Base-by-base conservation (phyloP, 2,329 filamentous ascomycete species). In the Blastomyces gilchristii region DNA sequence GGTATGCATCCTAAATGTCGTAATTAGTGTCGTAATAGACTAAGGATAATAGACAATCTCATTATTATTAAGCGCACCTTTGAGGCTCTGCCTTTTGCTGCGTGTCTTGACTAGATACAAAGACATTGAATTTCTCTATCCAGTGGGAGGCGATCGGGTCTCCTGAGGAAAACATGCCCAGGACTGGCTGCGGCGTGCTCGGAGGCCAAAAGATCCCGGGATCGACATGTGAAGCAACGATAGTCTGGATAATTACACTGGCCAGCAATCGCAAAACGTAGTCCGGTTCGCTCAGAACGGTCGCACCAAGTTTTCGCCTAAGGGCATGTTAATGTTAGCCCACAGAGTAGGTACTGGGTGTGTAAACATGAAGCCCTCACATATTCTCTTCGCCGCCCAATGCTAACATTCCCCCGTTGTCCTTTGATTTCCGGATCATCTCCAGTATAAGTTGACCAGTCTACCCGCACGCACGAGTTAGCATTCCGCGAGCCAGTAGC, bases 401-500 rank as follows among this genome's bases (percentile, higher is more conserved):
- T 12, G 58, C 28, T 43, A 65, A 43, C 14, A 58, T 34, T 8
- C 53, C 8, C 16, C 64, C 58, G 37, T 64, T 63, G 3, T 63
- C 60, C 18, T 66, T 31, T 34, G 63, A 66, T 14, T 65, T 65
- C 11, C 62, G 60, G 3, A 70, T 31, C 25, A 69, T 41, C 60
- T 72, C 70, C 18, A 68, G 58, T 4, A 72, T 53, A 18, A 68
- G 58, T 53, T 70, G 71, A 0, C 70, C 71, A 25, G 66, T 65
- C 71, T 73, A 25, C 3, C 49, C 49, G 34, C 34, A 43, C 25
- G 4, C 16, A 49, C 39, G 18, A 14, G 18, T 69, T 34, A 70
- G 67, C 37, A n/a, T 57, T 37, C 9, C 43, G 50, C 18, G 49
- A 16, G 53, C 45, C 11, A 31, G 7, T 31, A 50, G 5, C 8